Percentiles rank a stretch among this genome's conserved stretches.
Evolutionary conservation across 2,329 filamentous ascomycete genomes (phyloP).

Genomic region (Rhynchosporium graminicola): DNA sequence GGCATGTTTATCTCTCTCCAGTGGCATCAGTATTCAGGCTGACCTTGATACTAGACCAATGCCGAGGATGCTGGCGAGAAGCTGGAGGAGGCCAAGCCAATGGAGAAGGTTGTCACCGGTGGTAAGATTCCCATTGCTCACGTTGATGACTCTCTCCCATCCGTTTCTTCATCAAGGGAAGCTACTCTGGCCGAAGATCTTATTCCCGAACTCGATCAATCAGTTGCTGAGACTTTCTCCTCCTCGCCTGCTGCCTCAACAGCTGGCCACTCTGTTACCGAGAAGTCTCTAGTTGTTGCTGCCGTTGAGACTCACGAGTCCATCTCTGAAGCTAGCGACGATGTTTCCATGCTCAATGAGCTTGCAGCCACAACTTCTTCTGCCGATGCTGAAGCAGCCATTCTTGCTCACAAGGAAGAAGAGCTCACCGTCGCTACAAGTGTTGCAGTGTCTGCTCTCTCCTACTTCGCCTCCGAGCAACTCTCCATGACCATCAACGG

Average conservation of each 20-base stretch:
- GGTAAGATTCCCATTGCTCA: background rate
- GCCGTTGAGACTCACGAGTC: background rate
- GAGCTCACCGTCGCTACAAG: constrained; percentile 1
- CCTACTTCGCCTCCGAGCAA: background rate
- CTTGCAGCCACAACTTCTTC: background rate
- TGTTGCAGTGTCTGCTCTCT: constrained; percentile 8
- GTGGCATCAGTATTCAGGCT: background rate
- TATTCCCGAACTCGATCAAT: background rate
- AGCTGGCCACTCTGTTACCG: too few relatives aligned
- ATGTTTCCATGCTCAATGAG: background rate
- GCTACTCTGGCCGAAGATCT: background rate
- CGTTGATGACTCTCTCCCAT: background rate
- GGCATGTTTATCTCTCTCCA: background rate
- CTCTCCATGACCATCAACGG: constrained; percentile 1
- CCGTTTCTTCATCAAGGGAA: background rate
- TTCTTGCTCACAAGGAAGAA: background rate
- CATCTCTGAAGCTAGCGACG: too few relatives aligned
- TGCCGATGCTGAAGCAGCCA: too few relatives aligned
- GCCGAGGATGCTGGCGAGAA: constrained; percentile 1
- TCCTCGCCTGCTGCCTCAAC: too few relatives aligned
- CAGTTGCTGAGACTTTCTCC: background rate
- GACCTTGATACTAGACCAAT: background rate
- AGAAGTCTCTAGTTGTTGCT: too few relatives aligned
- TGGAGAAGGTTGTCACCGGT: background rate
- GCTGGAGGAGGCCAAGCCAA: background rate